Percentiles rank a stretch among this genome's conserved stretches.
These are phyloP conservation scores for Leccinum pseudoinsigne DNA, from an alignment of 1,284 basidiomycete species.

Conservation along the genomic window DNA sequence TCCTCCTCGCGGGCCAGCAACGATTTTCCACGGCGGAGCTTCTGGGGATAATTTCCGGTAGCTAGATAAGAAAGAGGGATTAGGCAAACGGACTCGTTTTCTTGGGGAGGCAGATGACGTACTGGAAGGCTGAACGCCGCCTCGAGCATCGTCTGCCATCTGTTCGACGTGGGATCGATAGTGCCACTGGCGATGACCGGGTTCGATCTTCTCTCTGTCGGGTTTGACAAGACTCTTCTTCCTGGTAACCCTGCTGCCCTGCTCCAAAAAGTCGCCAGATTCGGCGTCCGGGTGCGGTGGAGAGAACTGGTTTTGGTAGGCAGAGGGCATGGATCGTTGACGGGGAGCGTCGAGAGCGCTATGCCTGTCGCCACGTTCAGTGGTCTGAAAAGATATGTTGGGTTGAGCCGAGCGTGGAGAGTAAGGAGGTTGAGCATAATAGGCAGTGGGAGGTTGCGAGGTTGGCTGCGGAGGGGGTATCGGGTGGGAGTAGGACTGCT, in stretches of 20 bases:
- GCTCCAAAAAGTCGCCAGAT: constrained; percentile 39
- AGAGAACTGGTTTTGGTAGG: constrained; percentile 55
- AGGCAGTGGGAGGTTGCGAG: constrained; percentile 30
- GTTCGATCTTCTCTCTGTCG: constrained; percentile 96
- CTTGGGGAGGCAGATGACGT: constrained; percentile 36
- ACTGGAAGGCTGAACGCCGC: constrained; percentile 82
- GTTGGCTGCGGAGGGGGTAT: constrained; percentile 21
- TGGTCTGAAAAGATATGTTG: constrained; percentile 67
- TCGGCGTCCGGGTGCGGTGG: constrained; percentile 51
- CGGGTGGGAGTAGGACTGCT: constrained; percentile 29
- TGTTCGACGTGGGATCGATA: constrained; percentile 90
- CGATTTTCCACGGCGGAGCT: constrained; percentile 82
- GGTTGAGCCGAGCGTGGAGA: constrained; percentile 31
- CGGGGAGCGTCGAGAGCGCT: constrained; percentile 53
- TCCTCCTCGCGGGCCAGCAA: constrained; percentile 87
- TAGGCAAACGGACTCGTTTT: constrained; percentile 11
- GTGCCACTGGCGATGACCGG: constrained; percentile 93
- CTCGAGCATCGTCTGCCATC: constrained; percentile 66
- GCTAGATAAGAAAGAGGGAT: constrained; percentile 40
- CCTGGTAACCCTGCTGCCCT: constrained; percentile 52
- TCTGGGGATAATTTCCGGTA: constrained; percentile 82
- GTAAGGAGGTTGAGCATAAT: constrained; percentile 21
- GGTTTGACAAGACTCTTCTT: constrained; percentile 95
- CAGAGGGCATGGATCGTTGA: constrained; percentile 47
- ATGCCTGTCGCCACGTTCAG: constrained; percentile 65